Percentiles rank a stretch among this genome's conserved stretches.
Conservation (phyloP, 148 eudicot species). For the Rhododendron griersonianum region DNA sequence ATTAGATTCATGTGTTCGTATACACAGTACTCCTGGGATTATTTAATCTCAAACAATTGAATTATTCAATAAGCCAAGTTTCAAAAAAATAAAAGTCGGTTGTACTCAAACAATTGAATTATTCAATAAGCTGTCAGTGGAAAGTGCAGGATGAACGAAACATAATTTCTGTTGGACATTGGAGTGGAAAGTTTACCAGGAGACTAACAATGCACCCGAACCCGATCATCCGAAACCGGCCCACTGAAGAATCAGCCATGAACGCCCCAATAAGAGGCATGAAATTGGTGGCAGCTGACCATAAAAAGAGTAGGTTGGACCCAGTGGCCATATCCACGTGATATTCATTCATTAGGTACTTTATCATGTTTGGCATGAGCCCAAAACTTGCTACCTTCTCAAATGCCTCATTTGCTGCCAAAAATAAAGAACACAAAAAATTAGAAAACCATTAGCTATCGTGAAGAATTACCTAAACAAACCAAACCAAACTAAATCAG, state of each 20-base stretch:
- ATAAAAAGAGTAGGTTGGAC: slow-evolving; percentile 40
- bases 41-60: background rate
- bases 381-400: slow-evolving; percentile 57
- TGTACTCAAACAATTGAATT: background rate
- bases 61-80: background rate
- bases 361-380: slow-evolving; percentile 52
- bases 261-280: slow-evolving; percentile 42
- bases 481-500: background rate
- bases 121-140: background rate
- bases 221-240: slow-evolving; percentile 46
- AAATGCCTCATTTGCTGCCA: slow-evolving; percentile 47
- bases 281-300: slow-evolving; percentile 49
- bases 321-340: slow-evolving; percentile 42
- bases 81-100: background rate
- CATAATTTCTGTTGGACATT: background rate
- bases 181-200: slow-evolving; percentile 27
- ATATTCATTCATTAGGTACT: slow-evolving; percentile 46
- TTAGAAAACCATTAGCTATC: background rate
- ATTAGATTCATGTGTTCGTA: background rate
- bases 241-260: slow-evolving; percentile 48
- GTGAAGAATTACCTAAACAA: background rate
- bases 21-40: background rate
- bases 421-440: background rate
- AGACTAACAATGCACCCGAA: slow-evolving; percentile 45
- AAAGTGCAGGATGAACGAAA: background rate